Percentiles rank a stretch among this genome's conserved stretches.
Conservation (phyloP, 495 filamentous ascomycete genomes). For the Penicillium atrosanguineum region DNA sequence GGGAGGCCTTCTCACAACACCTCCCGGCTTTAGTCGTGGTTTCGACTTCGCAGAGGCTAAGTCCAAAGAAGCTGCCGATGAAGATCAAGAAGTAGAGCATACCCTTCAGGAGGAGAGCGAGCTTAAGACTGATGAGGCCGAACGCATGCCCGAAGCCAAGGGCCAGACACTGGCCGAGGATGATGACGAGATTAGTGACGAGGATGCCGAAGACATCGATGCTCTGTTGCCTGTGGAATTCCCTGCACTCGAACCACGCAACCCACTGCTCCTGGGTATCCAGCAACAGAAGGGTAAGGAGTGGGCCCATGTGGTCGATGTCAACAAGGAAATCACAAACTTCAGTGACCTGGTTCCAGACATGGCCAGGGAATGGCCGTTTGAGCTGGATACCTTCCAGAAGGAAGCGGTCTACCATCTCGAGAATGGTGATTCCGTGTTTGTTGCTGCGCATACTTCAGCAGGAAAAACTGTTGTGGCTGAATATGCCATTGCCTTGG, state of each 20-base stretch:
- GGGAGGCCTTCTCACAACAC: constrained; percentile 74
- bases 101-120: constrained; percentile 64
- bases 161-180: constrained; percentile 47
- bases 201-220: constrained; percentile 81
- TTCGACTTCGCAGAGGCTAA: constrained; percentile 68
- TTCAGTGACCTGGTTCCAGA: constrained; percentile 91
- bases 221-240: constrained; percentile 89
- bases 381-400: constrained; percentile 96
- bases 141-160: constrained; percentile 26
- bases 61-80: constrained; percentile 51
- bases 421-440: constrained; percentile 94
- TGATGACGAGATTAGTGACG: constrained; percentile 51
- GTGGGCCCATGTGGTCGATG: constrained; percentile 98
- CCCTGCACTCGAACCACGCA: constrained; percentile 83
- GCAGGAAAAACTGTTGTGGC: constrained; percentile 98
- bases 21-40: constrained; percentile 81
- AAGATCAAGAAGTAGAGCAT: constrained; percentile 70
- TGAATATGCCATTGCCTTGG: constrained; percentile 95
- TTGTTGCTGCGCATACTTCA: constrained; percentile 98
- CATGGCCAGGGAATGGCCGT: constrained; percentile 94
- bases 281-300: constrained; percentile 74
- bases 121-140: constrained; percentile 33
- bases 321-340: constrained; percentile 86
- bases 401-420: constrained; percentile 98
- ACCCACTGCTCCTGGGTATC: constrained; percentile 66